These are phyloP conservation scores for Dacryopinax spathularia DNA, from an alignment of 768 basidiomycete species.

Conservation along the genomic window DNA sequence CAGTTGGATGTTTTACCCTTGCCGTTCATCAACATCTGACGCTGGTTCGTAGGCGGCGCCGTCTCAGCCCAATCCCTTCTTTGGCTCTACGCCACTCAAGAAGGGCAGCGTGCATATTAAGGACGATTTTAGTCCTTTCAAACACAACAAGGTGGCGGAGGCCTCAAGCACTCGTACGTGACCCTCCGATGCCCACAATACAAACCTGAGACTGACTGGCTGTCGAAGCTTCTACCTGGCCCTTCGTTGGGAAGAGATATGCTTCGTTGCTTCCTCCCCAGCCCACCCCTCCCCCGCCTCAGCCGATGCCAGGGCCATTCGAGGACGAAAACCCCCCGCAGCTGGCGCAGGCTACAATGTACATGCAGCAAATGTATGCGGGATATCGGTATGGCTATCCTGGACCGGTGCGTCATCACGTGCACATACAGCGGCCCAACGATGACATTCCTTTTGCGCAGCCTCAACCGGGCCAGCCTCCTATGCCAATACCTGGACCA, in stretches of 20 bases:
- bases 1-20: not conserved
- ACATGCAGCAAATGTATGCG: slow-evolving; percentile 46
- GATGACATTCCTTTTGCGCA: too few relatives aligned
- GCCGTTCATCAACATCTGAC: not conserved
- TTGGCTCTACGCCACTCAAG: slow-evolving; percentile 58
- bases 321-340: slow-evolving; percentile 56
- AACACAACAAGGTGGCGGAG: slow-evolving; percentile 65
- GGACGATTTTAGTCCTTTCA: slow-evolving; percentile 97
- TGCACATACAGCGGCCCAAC: not conserved
- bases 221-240: slow-evolving; percentile 60
- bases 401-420: slow-evolving; percentile 59
- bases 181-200: not conserved
- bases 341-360: slow-evolving; percentile 32
- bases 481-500: slow-evolving; percentile 32
- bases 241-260: slow-evolving; percentile 81
- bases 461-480: not conserved
- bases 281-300: slow-evolving; percentile 39
- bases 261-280: slow-evolving; percentile 57
- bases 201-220: slow-evolving; percentile 5
- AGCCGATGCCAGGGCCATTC: slow-evolving; percentile 56
- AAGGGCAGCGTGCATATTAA: slow-evolving; percentile 71
- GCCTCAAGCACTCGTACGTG: slow-evolving; percentile 59
- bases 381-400: slow-evolving; percentile 68
- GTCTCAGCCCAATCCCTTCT: slow-evolving; percentile 58
- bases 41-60: not conserved